Conservation (phyloP, 2,329 filamentous ascomycete species). For the Herpomyces periplanetae region DNA sequence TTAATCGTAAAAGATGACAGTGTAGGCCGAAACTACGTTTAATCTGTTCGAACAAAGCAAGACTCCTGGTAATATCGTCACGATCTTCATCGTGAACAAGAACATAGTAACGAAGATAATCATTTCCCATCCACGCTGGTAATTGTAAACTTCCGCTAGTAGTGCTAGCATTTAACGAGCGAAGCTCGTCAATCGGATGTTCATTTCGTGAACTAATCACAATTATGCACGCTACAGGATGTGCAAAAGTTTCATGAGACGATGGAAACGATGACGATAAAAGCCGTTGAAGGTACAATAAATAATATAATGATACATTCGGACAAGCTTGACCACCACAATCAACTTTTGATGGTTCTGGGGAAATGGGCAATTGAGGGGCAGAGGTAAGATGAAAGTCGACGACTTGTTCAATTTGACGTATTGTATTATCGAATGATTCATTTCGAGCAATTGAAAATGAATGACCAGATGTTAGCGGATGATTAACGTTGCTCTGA, state of each 20-base stretch:
- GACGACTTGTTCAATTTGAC: too few species aligned
- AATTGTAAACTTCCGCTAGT: conserved; percentile 30
- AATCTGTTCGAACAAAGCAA: conserved; percentile 83
- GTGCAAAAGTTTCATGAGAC: conserved; percentile 65
- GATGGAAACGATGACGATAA: conserved; percentile 37
- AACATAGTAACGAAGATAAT: conserved; percentile 83
- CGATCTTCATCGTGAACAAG: conserved; percentile 82
- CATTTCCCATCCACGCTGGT: conserved; percentile 53
- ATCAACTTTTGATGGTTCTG: too few species aligned
- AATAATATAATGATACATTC: conserved; percentile 39
- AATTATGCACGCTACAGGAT: conserved; percentile 75
- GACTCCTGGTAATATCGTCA: conserved; percentile 64
- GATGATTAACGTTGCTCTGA: too few species aligned
- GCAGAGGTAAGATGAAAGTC: too few species aligned
- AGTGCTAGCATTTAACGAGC: conserved; percentile 49
- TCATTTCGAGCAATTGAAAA: too few species aligned
- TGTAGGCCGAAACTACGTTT: conserved; percentile 89
- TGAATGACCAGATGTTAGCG: too few species aligned
- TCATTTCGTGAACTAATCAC: conserved; percentile 65
- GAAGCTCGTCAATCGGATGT: conserved; percentile 47
- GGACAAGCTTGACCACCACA: too few species aligned
- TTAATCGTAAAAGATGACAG: conserved; percentile 54
- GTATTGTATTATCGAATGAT: too few species aligned
- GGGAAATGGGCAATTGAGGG: too few species aligned
- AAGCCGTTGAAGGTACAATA: conserved; percentile 41